These are phyloP conservation scores for Corchorus olitorius DNA, from an alignment of 345 rosid genomes.

Conservation along the genomic window DNA sequence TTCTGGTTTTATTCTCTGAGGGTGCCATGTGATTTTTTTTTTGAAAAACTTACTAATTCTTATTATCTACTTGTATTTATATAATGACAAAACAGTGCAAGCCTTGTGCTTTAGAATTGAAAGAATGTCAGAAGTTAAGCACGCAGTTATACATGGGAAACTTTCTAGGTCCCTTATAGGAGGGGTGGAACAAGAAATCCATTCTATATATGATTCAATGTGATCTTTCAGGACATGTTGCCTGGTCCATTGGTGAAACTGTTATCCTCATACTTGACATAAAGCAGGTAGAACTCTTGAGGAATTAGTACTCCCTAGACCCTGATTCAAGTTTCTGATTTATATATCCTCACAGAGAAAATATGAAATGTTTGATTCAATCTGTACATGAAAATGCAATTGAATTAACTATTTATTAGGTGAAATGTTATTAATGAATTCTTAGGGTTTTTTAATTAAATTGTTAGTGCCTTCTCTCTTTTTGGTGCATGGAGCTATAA, in stretches of 20 bases:
- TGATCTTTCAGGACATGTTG: neutral
- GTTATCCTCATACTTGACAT: neutral
- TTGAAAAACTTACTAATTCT: neutral
- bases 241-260: constrained; percentile 1
- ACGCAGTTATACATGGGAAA: neutral
- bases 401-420: too few relatives aligned
- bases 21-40: neutral
- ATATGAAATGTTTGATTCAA: too few relatives aligned
- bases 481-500: too few relatives aligned
- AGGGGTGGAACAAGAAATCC: constrained; percentile 18
- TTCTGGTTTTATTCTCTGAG: neutral
- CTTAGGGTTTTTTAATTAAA: too few relatives aligned
- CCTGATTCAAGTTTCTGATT: too few relatives aligned
- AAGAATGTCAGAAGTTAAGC: neutral
- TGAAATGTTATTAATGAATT: too few relatives aligned
- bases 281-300: too few relatives aligned
- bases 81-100: neutral
- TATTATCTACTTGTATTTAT: neutral
- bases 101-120: neutral
- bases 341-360: too few relatives aligned
- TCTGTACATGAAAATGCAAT: too few relatives aligned
- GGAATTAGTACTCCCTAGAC: too few relatives aligned
- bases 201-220: neutral
- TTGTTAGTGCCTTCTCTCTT: too few relatives aligned
- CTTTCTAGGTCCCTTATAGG: constrained; percentile 10